A percentile compares a stretch with the other conserved stretches of the same genome.
Evolutionary conservation across 257 asterid genomes (phyloP).

Genomic region (Solanum okadae): DNA sequence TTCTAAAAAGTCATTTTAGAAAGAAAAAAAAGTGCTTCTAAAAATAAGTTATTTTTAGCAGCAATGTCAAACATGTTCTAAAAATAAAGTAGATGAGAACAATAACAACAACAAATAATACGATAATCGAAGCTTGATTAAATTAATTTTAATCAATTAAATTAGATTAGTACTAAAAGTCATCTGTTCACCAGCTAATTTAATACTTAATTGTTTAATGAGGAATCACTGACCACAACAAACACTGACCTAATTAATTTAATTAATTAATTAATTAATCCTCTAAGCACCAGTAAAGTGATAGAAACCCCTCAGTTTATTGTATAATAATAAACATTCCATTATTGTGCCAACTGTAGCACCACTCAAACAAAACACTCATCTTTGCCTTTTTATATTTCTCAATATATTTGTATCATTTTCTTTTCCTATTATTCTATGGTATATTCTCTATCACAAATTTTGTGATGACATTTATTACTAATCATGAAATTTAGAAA

Average conservation of each 20-base stretch:
- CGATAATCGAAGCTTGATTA: background rate
- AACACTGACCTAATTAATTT: background rate
- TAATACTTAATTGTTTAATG: background rate
- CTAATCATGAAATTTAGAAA: background rate
- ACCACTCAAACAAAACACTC: background rate
- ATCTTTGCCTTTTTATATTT: background rate
- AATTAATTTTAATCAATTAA: background rate
- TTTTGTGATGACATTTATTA: background rate
- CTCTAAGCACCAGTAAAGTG: background rate
- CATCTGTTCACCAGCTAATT: background rate
- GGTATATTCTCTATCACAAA: background rate
- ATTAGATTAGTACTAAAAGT: background rate
- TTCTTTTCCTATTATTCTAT: background rate
- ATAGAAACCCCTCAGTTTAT: background rate
- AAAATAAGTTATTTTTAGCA: too few relatives aligned
- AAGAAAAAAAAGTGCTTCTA: too few relatives aligned
- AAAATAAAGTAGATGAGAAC: background rate
- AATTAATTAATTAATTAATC: background rate
- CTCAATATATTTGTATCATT: background rate
- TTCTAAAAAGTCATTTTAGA: too few relatives aligned
- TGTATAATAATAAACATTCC: background rate
- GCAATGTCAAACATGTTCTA: background rate
- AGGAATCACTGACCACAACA: conserved; percentile 4
- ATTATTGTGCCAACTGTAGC: conserved; percentile 3
- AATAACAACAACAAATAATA: background rate